Evolutionary conservation across 169 alveolate genomes (phyloP), one percentile per base, ranked within the genome.

Genomic region (Cryptosporidium felis): DNA sequence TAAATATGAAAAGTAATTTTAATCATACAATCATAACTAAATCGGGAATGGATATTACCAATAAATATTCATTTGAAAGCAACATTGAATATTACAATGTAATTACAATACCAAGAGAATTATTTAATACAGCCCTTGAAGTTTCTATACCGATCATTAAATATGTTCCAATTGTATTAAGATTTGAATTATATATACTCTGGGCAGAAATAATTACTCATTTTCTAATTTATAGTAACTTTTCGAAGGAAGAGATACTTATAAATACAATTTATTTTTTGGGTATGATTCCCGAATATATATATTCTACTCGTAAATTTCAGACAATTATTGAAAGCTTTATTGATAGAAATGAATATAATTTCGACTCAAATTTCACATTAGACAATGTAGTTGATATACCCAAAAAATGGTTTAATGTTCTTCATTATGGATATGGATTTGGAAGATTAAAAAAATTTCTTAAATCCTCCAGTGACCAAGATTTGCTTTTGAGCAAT

Each of bases 241-340:
- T 74, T 21, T 18, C 28, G 1, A 16, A 28, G 28, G 46, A 40
- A 3, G 67, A 74, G 16, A 32, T 65, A 23, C 26, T 30, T 8
- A 44, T 4, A 21, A 65, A 65, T 21, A 14, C 56, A 21, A 74
- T 74, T 56, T 10, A 23, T 14, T 49, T 74, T 30, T 36, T 74
- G 45, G 85, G 85, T 16, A 74, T 74, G 38, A 53, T 74, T 21
- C 85, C 85, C 14, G 85, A 74, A 38, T 74, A 74, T 21, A 10
- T 56, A 26, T 74, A 26, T 34, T 21, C 3, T n/a, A 56, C 63
- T 0, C 18, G 28, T 18, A 34, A 74, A 36, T 38, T 74, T 51
- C 5, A 53, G 51, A 14, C 12, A 12, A 34, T n/a, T 32, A 49
- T 53, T 12, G 18, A 38, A 18, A 41, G 26, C 16, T 28, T 40